A percentile compares a stretch with the other conserved stretches of the same genome.
Conservation (phyloP, 1,284 basidiomycete genomes). For the Tremellales sp. region DNA sequence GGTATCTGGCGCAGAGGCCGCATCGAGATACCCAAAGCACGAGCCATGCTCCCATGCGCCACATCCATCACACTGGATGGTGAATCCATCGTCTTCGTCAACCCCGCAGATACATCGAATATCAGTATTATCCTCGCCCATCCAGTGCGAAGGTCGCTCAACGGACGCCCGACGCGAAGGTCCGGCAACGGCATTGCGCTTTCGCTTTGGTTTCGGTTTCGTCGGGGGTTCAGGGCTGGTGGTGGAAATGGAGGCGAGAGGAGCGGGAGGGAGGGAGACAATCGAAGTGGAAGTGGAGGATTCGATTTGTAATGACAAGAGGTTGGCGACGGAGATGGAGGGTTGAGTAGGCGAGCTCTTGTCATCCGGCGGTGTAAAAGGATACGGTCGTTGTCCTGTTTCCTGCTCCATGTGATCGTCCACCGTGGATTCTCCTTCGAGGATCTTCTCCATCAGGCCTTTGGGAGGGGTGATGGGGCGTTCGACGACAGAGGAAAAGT, state of each 20-base stretch:
- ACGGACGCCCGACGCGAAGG: constrained; percentile 31
- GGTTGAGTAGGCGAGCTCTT: background rate
- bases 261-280: constrained; percentile 12
- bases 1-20: constrained; percentile 64
- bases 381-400: background rate
- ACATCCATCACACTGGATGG: constrained; percentile 86
- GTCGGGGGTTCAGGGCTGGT: constrained; percentile 17
- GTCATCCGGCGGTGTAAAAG: background rate
- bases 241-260: constrained; percentile 9
- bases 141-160: constrained; percentile 35
- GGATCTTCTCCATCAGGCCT: background rate
- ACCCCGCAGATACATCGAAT: constrained; percentile 50
- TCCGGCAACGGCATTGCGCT: constrained; percentile 31
- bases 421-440: background rate
- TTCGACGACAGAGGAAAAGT: constrained; percentile 21
- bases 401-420: too few species aligned
- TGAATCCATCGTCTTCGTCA: constrained; percentile 79
- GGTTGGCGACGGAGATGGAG: constrained; percentile 3
- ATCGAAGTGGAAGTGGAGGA: constrained; percentile 4
- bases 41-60: constrained; percentile 85
- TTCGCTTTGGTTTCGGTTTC: constrained; percentile 35
- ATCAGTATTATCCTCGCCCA: constrained; percentile 46
- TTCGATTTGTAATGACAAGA: background rate
- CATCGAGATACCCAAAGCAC: constrained; percentile 71
- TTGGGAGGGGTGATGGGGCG: constrained; percentile 1